Evolutionary conservation across 495 filamentous ascomycete species (phyloP).

Genomic region (Echria macrotheca): DNA sequence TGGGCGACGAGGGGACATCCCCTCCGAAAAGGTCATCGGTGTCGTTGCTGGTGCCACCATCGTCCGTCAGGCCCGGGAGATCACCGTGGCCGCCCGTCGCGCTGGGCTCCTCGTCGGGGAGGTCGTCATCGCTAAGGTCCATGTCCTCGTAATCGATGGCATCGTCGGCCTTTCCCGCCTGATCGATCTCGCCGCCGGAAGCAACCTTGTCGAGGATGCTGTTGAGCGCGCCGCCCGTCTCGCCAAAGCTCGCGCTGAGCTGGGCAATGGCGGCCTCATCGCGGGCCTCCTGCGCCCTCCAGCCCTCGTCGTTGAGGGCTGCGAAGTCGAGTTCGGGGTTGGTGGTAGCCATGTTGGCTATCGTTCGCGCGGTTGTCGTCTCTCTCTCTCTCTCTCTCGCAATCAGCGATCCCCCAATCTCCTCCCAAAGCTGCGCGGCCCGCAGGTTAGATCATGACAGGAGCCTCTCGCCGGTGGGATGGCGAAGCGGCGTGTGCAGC

Average conservation of each 20-base stretch:
- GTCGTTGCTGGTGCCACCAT: slow-evolving; percentile 42
- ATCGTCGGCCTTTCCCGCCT: slow-evolving; percentile 38
- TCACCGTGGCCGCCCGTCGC: slow-evolving; percentile 30
- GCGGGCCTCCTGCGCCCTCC: slow-evolving; percentile 22
- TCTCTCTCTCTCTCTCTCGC: too few species aligned
- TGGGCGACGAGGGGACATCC: slow-evolving; percentile 32
- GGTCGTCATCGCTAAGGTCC: slow-evolving; percentile 65
- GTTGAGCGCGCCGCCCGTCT: slow-evolving; percentile 4
- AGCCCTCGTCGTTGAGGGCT: slow-evolving; percentile 21
- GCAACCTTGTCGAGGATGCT: slow-evolving; percentile 21
- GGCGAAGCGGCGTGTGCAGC: not conserved
- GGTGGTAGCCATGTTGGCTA: slow-evolving; percentile 19
- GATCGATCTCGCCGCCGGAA: slow-evolving; percentile 27
- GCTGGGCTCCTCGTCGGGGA: slow-evolving; percentile 39
- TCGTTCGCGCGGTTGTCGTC: slow-evolving; percentile 4
- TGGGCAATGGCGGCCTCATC: slow-evolving; percentile 22
- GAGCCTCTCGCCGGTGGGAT: slow-evolving; percentile 1
- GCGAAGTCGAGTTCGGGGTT: slow-evolving; percentile 17
- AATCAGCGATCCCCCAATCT: slow-evolving; percentile 16
- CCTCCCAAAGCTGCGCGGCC: slow-evolving; percentile 20
- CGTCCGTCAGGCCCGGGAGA: slow-evolving; percentile 43
- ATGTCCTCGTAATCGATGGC: slow-evolving; percentile 80
- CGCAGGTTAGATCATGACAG: slow-evolving; percentile 21
- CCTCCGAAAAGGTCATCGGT: slow-evolving; percentile 48
- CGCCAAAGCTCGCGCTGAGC: slow-evolving; percentile 11